Evolutionary conservation across 805 yeast species (phyloP), one percentile per base, ranked within the genome.

Genomic region (Nematodospora valgi): DNA sequence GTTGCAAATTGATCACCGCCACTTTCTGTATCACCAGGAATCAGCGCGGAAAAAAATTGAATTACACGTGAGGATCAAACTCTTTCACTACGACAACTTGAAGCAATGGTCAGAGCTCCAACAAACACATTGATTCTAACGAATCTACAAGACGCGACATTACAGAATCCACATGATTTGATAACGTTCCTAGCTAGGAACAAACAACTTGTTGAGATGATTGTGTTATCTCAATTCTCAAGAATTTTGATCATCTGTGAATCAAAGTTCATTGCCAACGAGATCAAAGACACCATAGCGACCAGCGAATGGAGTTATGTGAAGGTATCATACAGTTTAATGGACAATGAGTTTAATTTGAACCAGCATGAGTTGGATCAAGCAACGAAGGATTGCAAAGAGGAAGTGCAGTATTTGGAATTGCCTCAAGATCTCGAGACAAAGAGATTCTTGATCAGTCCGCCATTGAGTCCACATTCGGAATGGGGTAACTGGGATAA

Each of bases 401-500:
- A 34, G 42, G n/a, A n/a, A n/a, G n/a, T 45, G 5, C 59, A 62
- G 12, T 67, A 55, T 40, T 48, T 67, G 34, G 71, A 65, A 43
- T 45, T 67, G 12, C 73, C 73, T 4, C 56, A 56, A 46, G 70
- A 67, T 28, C 54, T 43, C 6, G 65, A 60, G 10, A 54, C 60
- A 32, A 50, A 58, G 23, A 37, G 72, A 11, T 67, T 65, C 36
- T 58, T 67, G 30, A 67, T 67, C n/a, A 63, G 67, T 32, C 73
- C 73, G 3, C 73, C 73, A 6, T 43, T 61, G 6, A 64, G 70
- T 7, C 73, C 73, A 0, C 72, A 66, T 3, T 46, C 64, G 0
- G 73, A 60, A 29, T 67, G 73, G 73, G 58, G 64, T 39, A 62
- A 64, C 35, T 67, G 64, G 62, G 58, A 56, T 32, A 61, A 51